Conservation (phyloP, 345 rosid genomes). For the Atalantia buxifolia region DNA sequence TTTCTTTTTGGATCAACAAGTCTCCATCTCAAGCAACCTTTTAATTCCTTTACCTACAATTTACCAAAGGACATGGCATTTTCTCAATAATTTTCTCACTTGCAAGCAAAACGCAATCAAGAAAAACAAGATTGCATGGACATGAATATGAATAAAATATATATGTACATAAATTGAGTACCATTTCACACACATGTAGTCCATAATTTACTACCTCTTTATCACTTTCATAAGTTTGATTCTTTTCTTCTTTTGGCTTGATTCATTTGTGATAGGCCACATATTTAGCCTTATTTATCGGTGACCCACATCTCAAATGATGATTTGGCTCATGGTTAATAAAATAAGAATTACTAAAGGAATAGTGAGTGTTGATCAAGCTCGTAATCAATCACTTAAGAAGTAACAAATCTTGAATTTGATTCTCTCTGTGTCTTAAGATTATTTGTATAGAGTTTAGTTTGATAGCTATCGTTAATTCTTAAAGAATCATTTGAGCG, state of each 20-base stretch:
- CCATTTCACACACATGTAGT: neutral
- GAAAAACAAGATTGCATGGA: neutral
- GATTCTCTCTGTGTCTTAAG: neutral
- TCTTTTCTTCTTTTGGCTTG: neutral
- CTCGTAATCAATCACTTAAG: neutral
- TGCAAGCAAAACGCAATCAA: constrained; percentile 1
- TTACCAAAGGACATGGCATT: neutral
- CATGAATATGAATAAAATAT: neutral
- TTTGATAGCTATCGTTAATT: neutral
- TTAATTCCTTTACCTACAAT: constrained; percentile 23
- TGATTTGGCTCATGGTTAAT: neutral
- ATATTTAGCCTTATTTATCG: neutral
- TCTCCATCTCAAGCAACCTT: constrained; percentile 36
- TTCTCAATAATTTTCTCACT: neutral
- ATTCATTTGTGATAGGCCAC: neutral
- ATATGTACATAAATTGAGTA: neutral
- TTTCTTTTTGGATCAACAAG: constrained; percentile 14
- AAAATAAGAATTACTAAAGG: neutral
- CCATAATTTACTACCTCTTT: neutral
- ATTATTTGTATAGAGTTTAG: neutral
- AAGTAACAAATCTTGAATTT: neutral
- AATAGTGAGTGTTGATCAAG: neutral
- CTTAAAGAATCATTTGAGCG: neutral
- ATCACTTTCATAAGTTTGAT: neutral
- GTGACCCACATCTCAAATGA: neutral